Evolutionary conservation across 106 monocot genomes (phyloP).

Genomic region (Acanthochlamys bracteata): DNA sequence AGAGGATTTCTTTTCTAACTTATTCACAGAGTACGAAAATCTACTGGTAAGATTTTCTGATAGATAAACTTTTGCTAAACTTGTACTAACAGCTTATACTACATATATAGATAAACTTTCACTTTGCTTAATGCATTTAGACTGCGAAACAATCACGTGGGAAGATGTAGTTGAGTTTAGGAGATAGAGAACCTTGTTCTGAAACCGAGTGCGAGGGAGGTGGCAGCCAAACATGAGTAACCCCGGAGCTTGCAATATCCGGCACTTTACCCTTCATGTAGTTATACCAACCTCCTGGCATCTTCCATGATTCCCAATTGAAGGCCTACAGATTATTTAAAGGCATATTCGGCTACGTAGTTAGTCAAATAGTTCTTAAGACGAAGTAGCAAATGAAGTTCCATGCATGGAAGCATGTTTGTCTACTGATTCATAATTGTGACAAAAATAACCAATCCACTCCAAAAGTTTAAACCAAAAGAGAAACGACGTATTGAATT

Average conservation of each 20-base stretch:
- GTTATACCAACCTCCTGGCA: conserved; percentile 64
- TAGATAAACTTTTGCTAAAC: too few relatives aligned
- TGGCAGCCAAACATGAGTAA: conserved; percentile 71
- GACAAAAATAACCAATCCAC: too few relatives aligned
- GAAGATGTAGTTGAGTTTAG: too few relatives aligned
- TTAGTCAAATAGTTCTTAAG: not conserved
- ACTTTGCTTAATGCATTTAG: too few relatives aligned
- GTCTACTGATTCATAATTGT: not conserved
- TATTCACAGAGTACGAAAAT: too few relatives aligned
- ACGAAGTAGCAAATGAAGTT: not conserved
- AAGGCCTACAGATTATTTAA: conserved; percentile 34
- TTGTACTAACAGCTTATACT: too few relatives aligned
- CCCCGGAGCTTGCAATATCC: conserved; percentile 29
- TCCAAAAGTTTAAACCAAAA: too few relatives aligned
- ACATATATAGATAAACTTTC: too few relatives aligned
- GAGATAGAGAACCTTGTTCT: conserved; percentile 68
- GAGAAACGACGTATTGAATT: too few relatives aligned
- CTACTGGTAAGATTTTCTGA: too few relatives aligned
- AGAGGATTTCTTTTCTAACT: too few relatives aligned
- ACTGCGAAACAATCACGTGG: not conserved
- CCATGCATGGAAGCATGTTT: not conserved
- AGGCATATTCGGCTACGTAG: not conserved
- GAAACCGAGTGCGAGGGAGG: conserved; percentile 56
- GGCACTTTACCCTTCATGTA: conserved; percentile 24
- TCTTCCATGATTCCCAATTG: conserved; percentile 78